Evolutionary conservation across 2,329 filamentous ascomycete genomes (phyloP), one percentile per base, ranked within the genome.

Genomic region (Pseudogymnoascus sp.): DNA sequence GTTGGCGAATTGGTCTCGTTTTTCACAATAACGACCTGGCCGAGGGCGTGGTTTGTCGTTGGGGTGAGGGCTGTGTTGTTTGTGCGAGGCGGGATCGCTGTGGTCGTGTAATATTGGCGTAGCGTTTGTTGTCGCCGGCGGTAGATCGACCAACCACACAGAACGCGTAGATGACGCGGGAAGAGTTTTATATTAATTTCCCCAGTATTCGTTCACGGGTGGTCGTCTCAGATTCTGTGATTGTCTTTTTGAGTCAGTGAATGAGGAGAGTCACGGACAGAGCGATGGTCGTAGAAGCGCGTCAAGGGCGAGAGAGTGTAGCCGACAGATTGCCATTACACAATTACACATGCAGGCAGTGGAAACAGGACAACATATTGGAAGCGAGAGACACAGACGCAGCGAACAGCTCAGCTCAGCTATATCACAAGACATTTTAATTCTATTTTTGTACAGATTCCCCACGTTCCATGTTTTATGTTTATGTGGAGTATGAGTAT

Each of bases 261-360:
- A 56, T 34, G 28, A 34, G 44, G 44, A 53, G 50, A 56, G 16
- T 56, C 50, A 34, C 50, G 14, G 50, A 12, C 50, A 56, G 50
- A 10, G 5, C 16, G 50, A 34, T 18, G 50, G 50, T 56, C 46
- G 46, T 56, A 56, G 28, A 56, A 56, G 50, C 50, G 50, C 50
- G 50, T 56, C 50, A 56, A 56, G 25, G 31, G 50, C 28, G 18
- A 10, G 38, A 16, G 34, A 12, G 25, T 34, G 50, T 56, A 34
- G 50, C 50, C 50, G 50, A 56, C 50, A 56, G 50, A 56, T 56
- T 56, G 50, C 25, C 50, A 56, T 34, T 56, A 56, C 25, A 56
- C 46, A 18, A 34, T 18, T 34, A 34, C 46, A 34, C 25, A 34
- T 34, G 46, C 25, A 56, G 25, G n/a, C 28, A 3, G 25, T 56